Conservation (phyloP, 139 green algal genomes). For the Volvox reticuliferus region DNA sequence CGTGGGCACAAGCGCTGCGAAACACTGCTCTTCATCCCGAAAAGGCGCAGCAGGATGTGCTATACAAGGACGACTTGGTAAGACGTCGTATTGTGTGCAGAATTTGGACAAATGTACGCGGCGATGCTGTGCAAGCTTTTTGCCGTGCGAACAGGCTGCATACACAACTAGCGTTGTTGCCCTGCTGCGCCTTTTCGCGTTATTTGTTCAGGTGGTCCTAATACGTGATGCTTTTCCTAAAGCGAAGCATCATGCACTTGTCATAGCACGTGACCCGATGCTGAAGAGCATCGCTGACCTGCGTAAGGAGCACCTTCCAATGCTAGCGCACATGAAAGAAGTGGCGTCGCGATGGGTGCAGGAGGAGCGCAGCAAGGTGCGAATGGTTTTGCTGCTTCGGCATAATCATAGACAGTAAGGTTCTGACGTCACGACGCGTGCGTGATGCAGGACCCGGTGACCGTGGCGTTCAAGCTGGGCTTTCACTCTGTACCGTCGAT, state of each 20-base stretch:
- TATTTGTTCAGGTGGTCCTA: constrained; percentile 59
- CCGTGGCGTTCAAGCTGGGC: constrained; percentile 69
- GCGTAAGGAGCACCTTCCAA: constrained; percentile 56
- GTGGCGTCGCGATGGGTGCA: constrained; percentile 41
- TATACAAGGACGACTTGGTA: constrained; percentile 39
- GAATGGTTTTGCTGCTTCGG: background rate
- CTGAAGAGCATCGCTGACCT: constrained; percentile 69
- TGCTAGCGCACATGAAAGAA: constrained; percentile 79
- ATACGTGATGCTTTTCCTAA: constrained; percentile 81
- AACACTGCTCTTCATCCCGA: constrained; percentile 8
- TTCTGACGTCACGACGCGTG: too few species aligned
- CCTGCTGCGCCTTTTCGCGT: too few species aligned
- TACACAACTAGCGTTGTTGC: too few species aligned
- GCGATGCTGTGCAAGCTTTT: too few species aligned
- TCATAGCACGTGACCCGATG: constrained; percentile 67
- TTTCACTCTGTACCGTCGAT: constrained; percentile 89
- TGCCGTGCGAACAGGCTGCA: too few species aligned
- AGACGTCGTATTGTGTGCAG: too few species aligned
- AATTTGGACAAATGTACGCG: too few species aligned
- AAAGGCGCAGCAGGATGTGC: background rate
- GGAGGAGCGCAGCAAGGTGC: background rate
- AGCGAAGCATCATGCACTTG: constrained; percentile 70
- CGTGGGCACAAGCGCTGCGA: constrained; percentile 34
- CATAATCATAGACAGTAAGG: background rate
- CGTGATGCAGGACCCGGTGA: background rate